Evolutionary conservation across 768 basidiomycete species (phyloP).

Genomic region (Termitomyces sp.): DNA sequence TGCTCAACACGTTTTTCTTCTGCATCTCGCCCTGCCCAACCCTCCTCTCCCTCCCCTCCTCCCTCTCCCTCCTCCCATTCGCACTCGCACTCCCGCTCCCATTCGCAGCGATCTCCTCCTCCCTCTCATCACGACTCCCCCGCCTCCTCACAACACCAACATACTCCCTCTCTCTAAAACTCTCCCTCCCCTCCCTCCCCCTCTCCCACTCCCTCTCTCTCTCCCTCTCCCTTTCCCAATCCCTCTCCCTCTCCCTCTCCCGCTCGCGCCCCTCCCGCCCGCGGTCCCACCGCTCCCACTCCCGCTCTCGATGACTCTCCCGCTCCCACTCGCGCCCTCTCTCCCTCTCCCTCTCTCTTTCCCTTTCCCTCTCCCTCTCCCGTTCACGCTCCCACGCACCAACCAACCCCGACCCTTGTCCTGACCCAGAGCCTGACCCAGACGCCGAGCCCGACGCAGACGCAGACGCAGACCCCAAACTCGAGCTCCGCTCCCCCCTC

Average conservation of each 20-base stretch:
- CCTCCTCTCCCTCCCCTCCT: conserved; percentile 12
- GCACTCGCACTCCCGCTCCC: conserved; percentile 2
- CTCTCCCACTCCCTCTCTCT: background rate
- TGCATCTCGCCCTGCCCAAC: conserved; percentile 20
- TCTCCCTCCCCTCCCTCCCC: conserved; percentile 2
- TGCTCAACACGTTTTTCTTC: conserved; percentile 67
- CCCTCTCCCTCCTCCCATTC: conserved; percentile 18
- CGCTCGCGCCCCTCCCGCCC: conserved; percentile 8
- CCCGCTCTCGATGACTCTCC: background rate
- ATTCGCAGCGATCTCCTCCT: conserved; percentile 1
- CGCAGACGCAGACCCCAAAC: conserved; percentile 14
- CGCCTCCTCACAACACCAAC: background rate
- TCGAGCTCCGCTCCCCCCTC: conserved; percentile 15
- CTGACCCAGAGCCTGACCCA: background rate
- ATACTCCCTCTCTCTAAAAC: background rate
- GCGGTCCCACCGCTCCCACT: conserved; percentile 11
- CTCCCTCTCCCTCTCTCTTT: conserved; percentile 8
- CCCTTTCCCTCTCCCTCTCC: conserved; percentile 8
- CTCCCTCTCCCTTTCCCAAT: conserved; percentile 6
- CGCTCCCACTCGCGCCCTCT: conserved; percentile 7
- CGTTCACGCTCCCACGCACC: conserved; percentile 7
- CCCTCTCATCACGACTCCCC: conserved; percentile 8
- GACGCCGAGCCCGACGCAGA: background rate
- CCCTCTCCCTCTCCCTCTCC: conserved; percentile 6
- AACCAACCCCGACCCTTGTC: conserved; percentile 8